Base-by-base conservation (phyloP, 805 yeast genomes). In the Phaffomyces antillensis region DNA sequence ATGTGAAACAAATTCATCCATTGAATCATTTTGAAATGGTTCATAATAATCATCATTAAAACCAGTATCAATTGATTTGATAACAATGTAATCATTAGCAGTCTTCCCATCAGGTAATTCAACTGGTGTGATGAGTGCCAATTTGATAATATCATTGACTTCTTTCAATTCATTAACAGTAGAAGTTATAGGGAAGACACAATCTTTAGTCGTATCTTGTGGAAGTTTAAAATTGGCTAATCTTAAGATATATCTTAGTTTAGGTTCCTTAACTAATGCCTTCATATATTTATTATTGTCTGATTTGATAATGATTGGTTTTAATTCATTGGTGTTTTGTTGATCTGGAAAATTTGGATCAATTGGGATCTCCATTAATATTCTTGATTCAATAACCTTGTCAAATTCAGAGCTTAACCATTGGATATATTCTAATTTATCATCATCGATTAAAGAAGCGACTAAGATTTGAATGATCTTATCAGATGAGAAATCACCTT, bases 401-500 rank as follows among this genome's bases (percentile, higher is more conserved):
- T 60, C 63, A 34, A 78, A 50, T 18, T 67, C 71, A 5, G 59
- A 53, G 4, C 65, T 56, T 15, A 79, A 48, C 71, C 75, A 70
- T n/a, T 68, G 68, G 15, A 83, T 56, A 5, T 71, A 53, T 0
- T 61, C 59, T 31, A 55, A 57, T 48, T 72, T 70, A 18, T 72
- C 79, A 45, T 71, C 70, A 43, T 68, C 70, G 36, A 70, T 58
- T 40, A 80, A 55, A 8, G 75, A 69, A 24, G 77, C 73, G 5
- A 79, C 73, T 36, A 78, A 53, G 16, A 79, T 66, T 25, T 76
- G 73, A 16, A 75, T 58, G 45, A 76, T 71, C 40, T 74, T 77
- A 36, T 77, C 80, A 13, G 66, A 51, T 24, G 66, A 64, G 18
- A 62, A 45, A 9, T 52, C 49, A 11, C 55, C 59, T 10, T 20